A percentile compares a stretch with the other conserved stretches of the same genome.
These are phyloP conservation scores for Esteya vermicola DNA, from an alignment of 2,329 filamentous ascomycete species.

Conservation along the genomic window DNA sequence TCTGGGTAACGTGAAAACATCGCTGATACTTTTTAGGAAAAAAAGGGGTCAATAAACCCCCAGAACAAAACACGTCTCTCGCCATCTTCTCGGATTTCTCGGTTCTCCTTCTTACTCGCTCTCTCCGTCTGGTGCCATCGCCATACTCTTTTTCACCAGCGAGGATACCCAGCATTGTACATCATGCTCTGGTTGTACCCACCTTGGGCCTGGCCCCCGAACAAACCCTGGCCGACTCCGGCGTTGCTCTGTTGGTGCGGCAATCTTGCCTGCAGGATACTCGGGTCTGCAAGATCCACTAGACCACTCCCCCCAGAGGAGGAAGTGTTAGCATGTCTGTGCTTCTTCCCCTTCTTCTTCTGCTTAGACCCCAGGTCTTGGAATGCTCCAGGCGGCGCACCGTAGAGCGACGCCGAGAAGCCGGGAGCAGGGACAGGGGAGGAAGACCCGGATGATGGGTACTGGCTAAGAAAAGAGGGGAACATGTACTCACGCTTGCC, in stretches of 20 bases:
- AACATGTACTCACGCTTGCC: constrained; percentile 98
- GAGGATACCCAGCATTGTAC: constrained; percentile 58
- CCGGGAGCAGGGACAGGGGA: constrained; percentile 79
- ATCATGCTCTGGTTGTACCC: constrained; percentile 84
- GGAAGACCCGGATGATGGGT: constrained; percentile 67
- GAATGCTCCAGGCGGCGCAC: constrained; percentile 69
- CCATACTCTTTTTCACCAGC: constrained; percentile 42
- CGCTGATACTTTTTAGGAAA: no score
- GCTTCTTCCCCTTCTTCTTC: constrained; percentile 99
- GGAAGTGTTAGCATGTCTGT: constrained; percentile 99
- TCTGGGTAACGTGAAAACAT: not conserved
- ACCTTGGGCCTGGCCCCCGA: constrained; percentile 83
- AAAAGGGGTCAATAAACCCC: not conserved
- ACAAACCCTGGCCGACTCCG: constrained; percentile 78
- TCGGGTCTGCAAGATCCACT: constrained; percentile 99
- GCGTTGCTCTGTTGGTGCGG: constrained; percentile 71
- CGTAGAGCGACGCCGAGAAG: constrained; percentile 85
- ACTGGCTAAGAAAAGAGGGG: constrained; percentile 72
- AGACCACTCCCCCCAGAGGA: constrained; percentile 97
- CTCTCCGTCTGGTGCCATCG: not conserved
- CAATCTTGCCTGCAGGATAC: constrained; percentile 96
- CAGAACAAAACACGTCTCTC: not conserved
- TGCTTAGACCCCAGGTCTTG: constrained; percentile 91
- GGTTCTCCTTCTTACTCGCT: not conserved
- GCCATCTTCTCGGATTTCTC: no score